Percentiles rank a stretch among this genome's conserved stretches.
phyloP scores from a whole-genome alignment of 2,329 filamentous ascomycete genomes.

The Penicillium sp. region DNA sequence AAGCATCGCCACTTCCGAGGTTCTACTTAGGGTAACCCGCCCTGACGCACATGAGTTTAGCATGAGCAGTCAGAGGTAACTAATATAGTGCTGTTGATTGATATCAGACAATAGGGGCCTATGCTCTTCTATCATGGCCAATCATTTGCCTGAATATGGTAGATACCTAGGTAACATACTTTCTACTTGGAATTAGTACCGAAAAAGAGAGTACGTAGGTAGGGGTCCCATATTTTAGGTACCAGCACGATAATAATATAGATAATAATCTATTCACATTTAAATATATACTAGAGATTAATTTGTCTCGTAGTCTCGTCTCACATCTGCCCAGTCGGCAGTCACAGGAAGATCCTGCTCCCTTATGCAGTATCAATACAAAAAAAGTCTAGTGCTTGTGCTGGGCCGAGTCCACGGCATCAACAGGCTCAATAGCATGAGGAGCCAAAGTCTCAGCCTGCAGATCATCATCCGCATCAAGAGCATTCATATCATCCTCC shows the following conservation, averaged over 20 bases:
- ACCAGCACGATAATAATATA: too few relatives aligned
- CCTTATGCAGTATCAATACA: neutral
- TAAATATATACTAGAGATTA: constrained; percentile 1
- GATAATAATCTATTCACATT: neutral
- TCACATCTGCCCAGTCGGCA: neutral
- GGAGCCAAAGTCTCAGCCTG: constrained; percentile 2
- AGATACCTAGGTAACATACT: too few relatives aligned
- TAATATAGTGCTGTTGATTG: neutral
- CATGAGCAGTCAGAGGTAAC: neutral
- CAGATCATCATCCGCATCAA: constrained; percentile 38
- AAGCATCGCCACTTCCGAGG: neutral
- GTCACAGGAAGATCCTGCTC: neutral
- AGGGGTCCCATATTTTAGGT: too few relatives aligned
- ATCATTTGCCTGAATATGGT: neutral
- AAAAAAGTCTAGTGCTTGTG: neutral
- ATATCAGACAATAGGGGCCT: too few relatives aligned
- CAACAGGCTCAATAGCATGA: neutral
- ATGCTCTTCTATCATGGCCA: neutral
- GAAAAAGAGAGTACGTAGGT: too few relatives aligned
- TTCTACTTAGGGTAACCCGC: neutral
- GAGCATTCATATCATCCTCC: constrained; percentile 50
- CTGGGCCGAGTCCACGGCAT: neutral
- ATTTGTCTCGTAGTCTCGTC: neutral
- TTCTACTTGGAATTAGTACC: too few relatives aligned
- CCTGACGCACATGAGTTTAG: neutral